Percentiles rank a stretch among this genome's conserved stretches.
Conservation (phyloP, 2,329 filamentous ascomycete genomes). For the Zymoseptoria brevis region DNA sequence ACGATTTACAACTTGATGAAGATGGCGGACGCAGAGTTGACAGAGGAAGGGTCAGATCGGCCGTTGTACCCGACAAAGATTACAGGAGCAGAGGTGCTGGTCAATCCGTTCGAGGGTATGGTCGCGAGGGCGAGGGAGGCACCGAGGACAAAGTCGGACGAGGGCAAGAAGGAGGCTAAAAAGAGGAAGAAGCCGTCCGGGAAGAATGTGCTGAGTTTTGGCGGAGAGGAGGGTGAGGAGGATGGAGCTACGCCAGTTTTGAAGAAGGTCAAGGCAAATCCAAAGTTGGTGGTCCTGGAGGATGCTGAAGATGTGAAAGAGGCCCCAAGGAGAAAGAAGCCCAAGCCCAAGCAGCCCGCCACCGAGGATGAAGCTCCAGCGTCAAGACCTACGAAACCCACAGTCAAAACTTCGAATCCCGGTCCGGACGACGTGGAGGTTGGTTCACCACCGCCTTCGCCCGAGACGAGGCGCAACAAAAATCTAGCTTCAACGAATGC, state of each 20-base stretch:
- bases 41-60: slow-evolving; percentile 66
- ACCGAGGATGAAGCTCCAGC: slow-evolving; percentile 6
- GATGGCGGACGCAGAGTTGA: slow-evolving; percentile 80
- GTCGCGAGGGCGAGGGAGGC: slow-evolving; percentile 57
- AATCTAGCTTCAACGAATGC: slow-evolving; percentile 63
- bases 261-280: slow-evolving; percentile 74
- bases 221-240: slow-evolving; percentile 53
- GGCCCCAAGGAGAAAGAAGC: slow-evolving; percentile 18
- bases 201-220: slow-evolving; percentile 73
- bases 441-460: slow-evolving; percentile 19
- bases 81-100: slow-evolving; percentile 62
- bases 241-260: slow-evolving; percentile 51
- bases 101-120: slow-evolving; percentile 80
- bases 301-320: slow-evolving; percentile 19
- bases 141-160: slow-evolving; percentile 39
- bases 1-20: slow-evolving; percentile 94
- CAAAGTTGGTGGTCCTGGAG: slow-evolving; percentile 54
- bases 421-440: slow-evolving; percentile 4
- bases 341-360: slow-evolving; percentile 9
- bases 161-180: slow-evolving; percentile 48
- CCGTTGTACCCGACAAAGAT: slow-evolving; percentile 82
- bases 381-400: background rate
- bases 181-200: slow-evolving; percentile 61
- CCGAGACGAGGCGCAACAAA: slow-evolving; percentile 9
- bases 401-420: background rate